Evolutionary conservation across 768 basidiomycete species (phyloP), one percentile per base, ranked within the genome.

Genomic region (Boletus pseudopeckii): DNA sequence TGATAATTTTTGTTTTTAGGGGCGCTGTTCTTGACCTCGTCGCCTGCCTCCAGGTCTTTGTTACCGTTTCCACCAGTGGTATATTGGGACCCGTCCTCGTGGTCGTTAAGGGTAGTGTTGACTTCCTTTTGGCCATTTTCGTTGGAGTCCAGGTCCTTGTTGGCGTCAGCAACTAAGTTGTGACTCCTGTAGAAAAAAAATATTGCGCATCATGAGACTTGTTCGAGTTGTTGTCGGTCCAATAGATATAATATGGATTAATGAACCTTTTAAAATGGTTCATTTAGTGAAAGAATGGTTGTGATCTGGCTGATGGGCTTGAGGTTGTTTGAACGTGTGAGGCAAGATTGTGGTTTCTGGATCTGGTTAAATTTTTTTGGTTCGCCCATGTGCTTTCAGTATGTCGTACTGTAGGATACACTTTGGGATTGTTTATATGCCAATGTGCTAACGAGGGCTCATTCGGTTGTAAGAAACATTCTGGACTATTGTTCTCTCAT

Each of bases 31-130:
- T 5, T 3, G 33, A 7, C 0, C 48, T 59, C 20, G 36, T 54
- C 5, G 49, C 18, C 2, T 50, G 48, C 22, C 43, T 59, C 22
- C n/a, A 58, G 24, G 8, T 50, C 17, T 51, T 59, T 7, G 52
- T 44, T 17, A 9, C 1, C 17, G 47, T 17, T 13, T 10, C 28
- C 3, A 14, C 48, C 4, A 18, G 10, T 2, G 48, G 48, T 37
- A 18, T 53, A 4, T 14, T 58, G 11, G 48, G 52, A 15, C 33
- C 52, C 9, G 17, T 57, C 4, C 6, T 57, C 1, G 1, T 2
- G 1, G 13, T 48, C 11, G 38, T 58, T 3, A 36, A 32, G 13
- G 26, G 50, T 14, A 6, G 32, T 4, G 38, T 57, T n/a, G 20
- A 45, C 1, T 14, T 48, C 8, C 6, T 58, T 22, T n/a, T 52